phyloP scores from a whole-genome alignment of 2,329 filamentous ascomycete genomes.

The Thielaviopsis punctulata region DNA sequence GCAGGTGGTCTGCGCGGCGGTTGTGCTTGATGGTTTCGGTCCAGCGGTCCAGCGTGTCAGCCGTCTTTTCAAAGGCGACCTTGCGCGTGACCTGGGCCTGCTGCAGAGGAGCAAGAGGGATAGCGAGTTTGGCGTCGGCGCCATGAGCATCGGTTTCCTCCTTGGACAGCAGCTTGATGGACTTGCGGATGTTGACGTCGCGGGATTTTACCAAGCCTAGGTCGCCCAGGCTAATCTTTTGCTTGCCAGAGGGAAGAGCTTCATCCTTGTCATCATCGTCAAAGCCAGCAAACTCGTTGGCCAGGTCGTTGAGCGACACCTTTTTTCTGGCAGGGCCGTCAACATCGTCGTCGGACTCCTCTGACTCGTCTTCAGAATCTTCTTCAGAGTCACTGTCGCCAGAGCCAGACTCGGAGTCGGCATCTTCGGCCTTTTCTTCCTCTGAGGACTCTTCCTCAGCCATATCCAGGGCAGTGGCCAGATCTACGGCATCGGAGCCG shows the following conservation, averaged over 20 bases:
- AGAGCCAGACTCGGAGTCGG: conserved; percentile 25
- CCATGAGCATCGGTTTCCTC: conserved; percentile 34
- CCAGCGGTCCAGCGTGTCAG: conserved; percentile 81
- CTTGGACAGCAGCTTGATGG: conserved; percentile 56
- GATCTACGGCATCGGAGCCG: conserved; percentile 40
- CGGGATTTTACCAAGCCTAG: conserved; percentile 53
- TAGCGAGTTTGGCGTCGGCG: conserved; percentile 49
- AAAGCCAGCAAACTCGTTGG: conserved; percentile 51
- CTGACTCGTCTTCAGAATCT: conserved; percentile 29
- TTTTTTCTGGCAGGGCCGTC: conserved; percentile 37
- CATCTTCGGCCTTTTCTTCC: conserved; percentile 29
- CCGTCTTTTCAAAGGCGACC: conserved; percentile 78
- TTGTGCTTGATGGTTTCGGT: conserved; percentile 90
- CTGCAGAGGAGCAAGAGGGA: conserved; percentile 68
- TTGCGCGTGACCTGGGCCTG: conserved; percentile 70
- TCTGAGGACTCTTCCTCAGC: conserved; percentile 32
- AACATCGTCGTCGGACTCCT: conserved; percentile 32
- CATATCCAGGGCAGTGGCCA: conserved; percentile 39
- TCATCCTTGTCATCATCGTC: conserved; percentile 31
- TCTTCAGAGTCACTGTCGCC: conserved; percentile 26
- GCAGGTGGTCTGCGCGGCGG: conserved; percentile 73
- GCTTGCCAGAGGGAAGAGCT: conserved; percentile 31
- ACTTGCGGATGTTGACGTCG: conserved; percentile 60
- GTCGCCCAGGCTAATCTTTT: conserved; percentile 58
- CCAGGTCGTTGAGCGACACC: conserved; percentile 35